Base-by-base conservation (phyloP, 129 eudicot genomes). In the Ambrosia trifida region DNA sequence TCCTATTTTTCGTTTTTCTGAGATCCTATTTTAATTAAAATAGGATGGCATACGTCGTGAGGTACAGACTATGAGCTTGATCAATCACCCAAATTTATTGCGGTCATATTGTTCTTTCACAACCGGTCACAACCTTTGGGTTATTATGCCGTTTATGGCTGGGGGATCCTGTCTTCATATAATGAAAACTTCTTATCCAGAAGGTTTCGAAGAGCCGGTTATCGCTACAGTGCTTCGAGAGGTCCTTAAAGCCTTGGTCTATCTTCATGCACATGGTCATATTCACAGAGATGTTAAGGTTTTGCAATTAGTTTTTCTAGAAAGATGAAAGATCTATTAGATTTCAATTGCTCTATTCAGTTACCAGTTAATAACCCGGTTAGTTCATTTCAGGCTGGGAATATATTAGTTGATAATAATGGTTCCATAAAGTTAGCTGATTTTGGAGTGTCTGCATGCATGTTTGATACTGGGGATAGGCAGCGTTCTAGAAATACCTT, bases 251-350 rank as follows among this genome's bases (percentile, higher is more conserved):
- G 98, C 96, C 59, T 90, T 93, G 72, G 96, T 89, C 14, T 93
- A 93, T 78, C 96, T 93, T 76, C 98, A 93, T 63, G 81, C 78
- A 57, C 98, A 93, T 45, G 98, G 98, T 41, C 98, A 93, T 77
- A 93, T 93, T 63, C 98, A 93, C 45, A 76, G 98, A 83, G 98
- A 93, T 66, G 98, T 93, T 69, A 93, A 93, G 98, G 98, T 93
- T 84, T 57, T 57, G 24, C 68, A 35, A 46, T 59, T 72, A 65
- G 44, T 62, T 72, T 7, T 35, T 64, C 64, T 66, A 50, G 17
- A 51, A 76, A 19, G 74, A 43, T 68, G 17, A 51, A 76, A 19
- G 74, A 43, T 68, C 59, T 54, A 33, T 40, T 56, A 32, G 33
- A 14, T 24, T 13, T 16, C 33, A 38, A n/a, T 24, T 38, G 5